phyloP scores from a whole-genome alignment of 1,284 basidiomycete genomes.

The Ganoderma lucidum region DNA sequence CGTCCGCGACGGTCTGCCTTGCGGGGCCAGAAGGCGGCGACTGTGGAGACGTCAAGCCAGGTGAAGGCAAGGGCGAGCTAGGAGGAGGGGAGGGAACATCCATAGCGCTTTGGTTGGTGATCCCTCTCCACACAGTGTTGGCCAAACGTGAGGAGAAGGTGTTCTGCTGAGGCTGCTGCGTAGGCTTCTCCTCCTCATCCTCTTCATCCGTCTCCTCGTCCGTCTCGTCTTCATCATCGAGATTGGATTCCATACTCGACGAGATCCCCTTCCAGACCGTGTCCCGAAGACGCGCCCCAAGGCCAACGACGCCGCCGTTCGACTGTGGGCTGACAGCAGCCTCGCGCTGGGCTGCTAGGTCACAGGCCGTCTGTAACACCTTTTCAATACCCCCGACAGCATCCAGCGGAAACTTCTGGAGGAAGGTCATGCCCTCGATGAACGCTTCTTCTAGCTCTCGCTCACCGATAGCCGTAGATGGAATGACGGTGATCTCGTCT shows the following conservation, averaged over 20 bases:
- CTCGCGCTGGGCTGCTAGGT: conserved; percentile 61
- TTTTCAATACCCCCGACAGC: conserved; percentile 73
- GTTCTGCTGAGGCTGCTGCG: conserved; percentile 18
- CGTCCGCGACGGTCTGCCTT: conserved; percentile 22
- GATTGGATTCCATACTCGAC: conserved; percentile 30
- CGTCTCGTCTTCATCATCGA: conserved; percentile 43
- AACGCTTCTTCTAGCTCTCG: conserved; percentile 72
- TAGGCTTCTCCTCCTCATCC: conserved; percentile 54
- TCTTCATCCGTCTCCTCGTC: conserved; percentile 44
- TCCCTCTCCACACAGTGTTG: conserved; percentile 72
- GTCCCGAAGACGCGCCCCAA: conserved; percentile 65
- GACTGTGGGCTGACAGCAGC: conserved; percentile 40
- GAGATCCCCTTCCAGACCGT: conserved; percentile 75
- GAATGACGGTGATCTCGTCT: conserved; percentile 50
- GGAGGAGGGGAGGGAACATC: conserved; percentile 58
- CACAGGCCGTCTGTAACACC: conserved; percentile 71
- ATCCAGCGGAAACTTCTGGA: conserved; percentile 69
- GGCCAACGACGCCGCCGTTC: conserved; percentile 44
- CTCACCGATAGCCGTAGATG: conserved; percentile 53
- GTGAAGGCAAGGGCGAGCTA: conserved; percentile 46
- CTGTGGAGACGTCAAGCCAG: conserved; percentile 40
- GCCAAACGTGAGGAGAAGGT: conserved; percentile 56
- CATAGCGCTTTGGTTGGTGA: conserved; percentile 79
- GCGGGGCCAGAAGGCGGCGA: conserved; percentile 31
- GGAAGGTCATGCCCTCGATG: conserved; percentile 66